phyloP scores from a whole-genome alignment of 108 stramenopile genomes.

The Fragilariopsis cylindrus region DNA sequence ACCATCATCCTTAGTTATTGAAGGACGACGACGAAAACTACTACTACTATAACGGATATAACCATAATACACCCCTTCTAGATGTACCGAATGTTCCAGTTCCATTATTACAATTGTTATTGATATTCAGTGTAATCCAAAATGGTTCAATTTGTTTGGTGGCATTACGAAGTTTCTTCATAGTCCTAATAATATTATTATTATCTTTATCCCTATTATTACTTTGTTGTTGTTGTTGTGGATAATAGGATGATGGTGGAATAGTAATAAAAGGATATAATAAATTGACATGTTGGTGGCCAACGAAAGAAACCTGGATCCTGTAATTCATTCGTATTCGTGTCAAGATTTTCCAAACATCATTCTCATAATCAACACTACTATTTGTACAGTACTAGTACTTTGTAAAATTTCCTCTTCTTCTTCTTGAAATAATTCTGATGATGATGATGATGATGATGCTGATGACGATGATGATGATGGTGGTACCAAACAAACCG shows the following conservation, averaged over 20 bases:
- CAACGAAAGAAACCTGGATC: slow-evolving; percentile 67
- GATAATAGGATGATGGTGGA: not conserved
- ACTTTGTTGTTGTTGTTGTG: not conserved
- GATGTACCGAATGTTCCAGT: slow-evolving; percentile 49
- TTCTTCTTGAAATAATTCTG: not conserved
- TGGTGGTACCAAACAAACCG: slow-evolving; percentile 64
- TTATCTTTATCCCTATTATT: not conserved
- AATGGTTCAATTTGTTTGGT: not conserved
- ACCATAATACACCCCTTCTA: slow-evolving; percentile 55
- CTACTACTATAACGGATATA: slow-evolving; percentile 32
- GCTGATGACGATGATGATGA: slow-evolving; percentile 13
- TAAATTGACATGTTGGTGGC: slow-evolving; percentile 61
- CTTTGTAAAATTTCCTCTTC: not conserved
- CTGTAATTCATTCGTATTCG: slow-evolving; percentile 31
- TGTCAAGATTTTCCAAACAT: slow-evolving; percentile 45
- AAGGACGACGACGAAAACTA: too few species aligned
- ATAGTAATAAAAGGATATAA: slow-evolving; percentile 56
- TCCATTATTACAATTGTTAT: not conserved
- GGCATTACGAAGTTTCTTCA: not conserved
- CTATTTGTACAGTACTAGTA: not conserved
- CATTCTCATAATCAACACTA: not conserved
- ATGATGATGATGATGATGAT: too few species aligned
- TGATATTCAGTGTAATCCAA: not conserved
- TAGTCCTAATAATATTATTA: not conserved
- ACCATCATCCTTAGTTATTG: not conserved